Base-by-base conservation (phyloP, 495 filamentous ascomycete genomes). In the Lichina pygmaea region DNA sequence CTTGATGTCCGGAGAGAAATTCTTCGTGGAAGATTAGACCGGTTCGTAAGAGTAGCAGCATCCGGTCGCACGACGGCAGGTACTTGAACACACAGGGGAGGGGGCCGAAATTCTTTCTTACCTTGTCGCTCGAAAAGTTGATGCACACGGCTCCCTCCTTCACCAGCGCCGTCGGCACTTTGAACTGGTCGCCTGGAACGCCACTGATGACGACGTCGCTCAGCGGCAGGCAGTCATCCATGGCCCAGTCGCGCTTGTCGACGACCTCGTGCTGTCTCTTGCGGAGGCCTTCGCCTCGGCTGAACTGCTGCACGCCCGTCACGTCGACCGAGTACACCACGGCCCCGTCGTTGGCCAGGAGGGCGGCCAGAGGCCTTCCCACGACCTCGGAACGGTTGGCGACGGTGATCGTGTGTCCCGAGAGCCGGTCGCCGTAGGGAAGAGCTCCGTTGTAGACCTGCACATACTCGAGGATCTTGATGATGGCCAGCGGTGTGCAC, bases 351-450 rank as follows among this genome's bases (percentile, higher is more conserved):
- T 97, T 97, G 30, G 89, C 89, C 34, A 97, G 68, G 49, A 97
- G 66, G 2, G 89, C 89, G n/a, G 89, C 89, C 13, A 97, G 65
- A 10, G 89, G 89, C 10, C 89, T 68, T 38, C 89, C 89, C 32
- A 95, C 91, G 41, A 95, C 91, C 64, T 97, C 89, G 42, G 73
- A 81, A 16, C 89, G 72, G 60, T 97, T 97, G 51, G 95, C 85
- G 16, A 97, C 78, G 37, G 86, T 93, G 49, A 97, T 79, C 0
- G 81, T 91, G 49, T 79, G 76, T 2, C 89, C 89, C 52, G 84
- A 85, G 12, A 97, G 66, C 11, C 86, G 68, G 64, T 94, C 94
- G 2, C 89, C 89, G 54, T 91, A 86, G 7, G 83, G 82, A 42
- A 95, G 65, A 52, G 94, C 81, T n/a, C 77, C 77, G 65, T 94